phyloP scores from a whole-genome alignment of 371 early-diverging fungal species.

The Zychaea mexicana region DNA sequence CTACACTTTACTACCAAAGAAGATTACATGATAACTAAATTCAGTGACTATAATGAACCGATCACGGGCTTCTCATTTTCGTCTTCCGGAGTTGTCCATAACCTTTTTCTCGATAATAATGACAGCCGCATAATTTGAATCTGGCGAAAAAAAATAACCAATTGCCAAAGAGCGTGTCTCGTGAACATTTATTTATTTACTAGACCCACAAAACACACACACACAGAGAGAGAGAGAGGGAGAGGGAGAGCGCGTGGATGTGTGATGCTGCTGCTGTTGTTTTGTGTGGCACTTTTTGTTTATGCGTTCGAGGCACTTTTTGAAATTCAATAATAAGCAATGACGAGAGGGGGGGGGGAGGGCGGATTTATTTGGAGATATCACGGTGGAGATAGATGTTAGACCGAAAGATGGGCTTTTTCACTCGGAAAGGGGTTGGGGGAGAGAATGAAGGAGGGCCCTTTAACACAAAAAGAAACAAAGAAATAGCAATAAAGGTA shows the following conservation, averaged over 20 bases:
- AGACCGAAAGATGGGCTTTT: too few relatives aligned
- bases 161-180: background rate
- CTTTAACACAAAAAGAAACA: too few relatives aligned
- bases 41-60: constrained; percentile 8
- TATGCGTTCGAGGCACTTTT: background rate
- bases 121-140: background rate
- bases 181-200: background rate
- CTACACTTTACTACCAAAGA: too few relatives aligned
- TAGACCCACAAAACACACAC: background rate
- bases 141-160: background rate
- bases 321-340: background rate
- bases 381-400: too few relatives aligned
- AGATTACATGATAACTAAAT: too few relatives aligned
- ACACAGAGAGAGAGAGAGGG: too few relatives aligned
- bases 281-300: background rate
- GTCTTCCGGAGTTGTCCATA: background rate
- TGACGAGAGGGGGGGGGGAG: background rate
- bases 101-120: background rate
- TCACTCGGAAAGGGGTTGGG: too few relatives aligned
- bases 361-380: too few relatives aligned
- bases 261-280: background rate
- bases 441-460: too few relatives aligned
- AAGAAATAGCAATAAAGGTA: too few relatives aligned
- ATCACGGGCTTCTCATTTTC: constrained; percentile 8
- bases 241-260: too few relatives aligned